Conservation (phyloP, 371 early-diverging fungal genomes). For the Umbelopsis sp. region DNA sequence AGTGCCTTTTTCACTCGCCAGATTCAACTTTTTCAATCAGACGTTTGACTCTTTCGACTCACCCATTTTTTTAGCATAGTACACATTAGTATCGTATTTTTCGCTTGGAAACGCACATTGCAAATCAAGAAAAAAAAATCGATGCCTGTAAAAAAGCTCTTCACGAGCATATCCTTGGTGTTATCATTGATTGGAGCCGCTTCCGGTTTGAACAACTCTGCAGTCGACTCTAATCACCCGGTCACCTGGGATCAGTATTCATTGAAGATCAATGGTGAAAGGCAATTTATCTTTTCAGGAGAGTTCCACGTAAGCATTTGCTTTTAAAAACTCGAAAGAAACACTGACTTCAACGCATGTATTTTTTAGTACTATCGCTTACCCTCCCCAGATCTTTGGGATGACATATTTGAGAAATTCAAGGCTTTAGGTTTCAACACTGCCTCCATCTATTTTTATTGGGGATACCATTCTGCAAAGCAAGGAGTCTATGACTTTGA, state of each 20-base stretch:
- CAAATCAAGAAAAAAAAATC: no score
- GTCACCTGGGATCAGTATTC: constrained; percentile 30
- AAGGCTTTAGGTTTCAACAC: constrained; percentile 29
- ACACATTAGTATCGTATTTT: no score
- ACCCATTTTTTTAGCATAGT: no score
- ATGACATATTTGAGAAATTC: constrained; percentile 27
- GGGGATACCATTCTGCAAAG: constrained; percentile 30
- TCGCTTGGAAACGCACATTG: no score
- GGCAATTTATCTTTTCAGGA: constrained; percentile 19
- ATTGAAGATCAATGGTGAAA: constrained; percentile 23
- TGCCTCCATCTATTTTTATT: constrained; percentile 28
- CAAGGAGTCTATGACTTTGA: constrained; percentile 29
- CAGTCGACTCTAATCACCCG: neutral
- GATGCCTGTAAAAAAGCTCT: neutral
- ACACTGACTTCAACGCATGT: neutral
- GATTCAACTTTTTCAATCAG: no score
- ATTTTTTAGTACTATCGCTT: constrained; percentile 14
- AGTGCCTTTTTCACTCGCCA: no score
- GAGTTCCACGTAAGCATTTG: constrained; percentile 16
- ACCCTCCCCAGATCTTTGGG: constrained; percentile 25
- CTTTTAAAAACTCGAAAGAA: no score
- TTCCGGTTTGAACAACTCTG: neutral
- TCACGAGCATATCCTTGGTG: constrained; percentile 1
- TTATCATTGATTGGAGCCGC: neutral
- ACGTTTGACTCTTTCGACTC: no score